Conservation (phyloP, 768 basidiomycete genomes). For the Phylloporus sp. region DNA sequence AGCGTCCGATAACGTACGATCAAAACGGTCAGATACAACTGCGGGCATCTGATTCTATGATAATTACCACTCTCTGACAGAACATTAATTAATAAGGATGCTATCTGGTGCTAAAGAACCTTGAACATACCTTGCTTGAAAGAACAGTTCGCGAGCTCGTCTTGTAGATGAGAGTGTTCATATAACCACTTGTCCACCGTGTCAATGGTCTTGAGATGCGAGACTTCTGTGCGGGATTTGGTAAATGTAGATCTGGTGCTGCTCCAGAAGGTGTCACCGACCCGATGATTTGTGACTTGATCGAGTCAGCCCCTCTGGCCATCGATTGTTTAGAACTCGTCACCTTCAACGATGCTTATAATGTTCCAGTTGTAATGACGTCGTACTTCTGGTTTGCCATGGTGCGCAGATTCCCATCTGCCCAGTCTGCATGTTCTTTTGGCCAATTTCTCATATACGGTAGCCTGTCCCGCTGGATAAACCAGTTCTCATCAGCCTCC, state of each 20-base stretch:
- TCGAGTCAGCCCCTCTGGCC: not conserved
- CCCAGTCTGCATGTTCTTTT: not conserved
- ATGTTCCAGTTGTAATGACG: no score
- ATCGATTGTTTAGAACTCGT: not conserved
- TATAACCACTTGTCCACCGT: not conserved
- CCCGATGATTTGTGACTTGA: no score
- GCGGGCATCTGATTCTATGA: no score
- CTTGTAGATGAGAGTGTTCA: not conserved
- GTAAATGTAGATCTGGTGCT: not conserved
- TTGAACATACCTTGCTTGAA: not conserved
- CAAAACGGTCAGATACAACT: no score
- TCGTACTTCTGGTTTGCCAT: not conserved
- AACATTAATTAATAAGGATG: no score
- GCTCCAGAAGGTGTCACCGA: not conserved
- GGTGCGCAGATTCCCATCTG: not conserved
- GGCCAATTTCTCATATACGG: conserved; percentile 8
- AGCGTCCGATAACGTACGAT: no score
- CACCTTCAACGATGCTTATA: not conserved
- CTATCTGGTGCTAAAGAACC: no score
- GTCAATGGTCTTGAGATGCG: not conserved
- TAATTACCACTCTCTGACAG: no score
- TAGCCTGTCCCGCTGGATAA: not conserved
- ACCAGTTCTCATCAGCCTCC: not conserved
- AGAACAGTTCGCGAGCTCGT: not conserved
- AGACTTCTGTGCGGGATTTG: no score